Conservation (phyloP, 2,329 filamentous ascomycete species). For the Tolypocladium album region DNA sequence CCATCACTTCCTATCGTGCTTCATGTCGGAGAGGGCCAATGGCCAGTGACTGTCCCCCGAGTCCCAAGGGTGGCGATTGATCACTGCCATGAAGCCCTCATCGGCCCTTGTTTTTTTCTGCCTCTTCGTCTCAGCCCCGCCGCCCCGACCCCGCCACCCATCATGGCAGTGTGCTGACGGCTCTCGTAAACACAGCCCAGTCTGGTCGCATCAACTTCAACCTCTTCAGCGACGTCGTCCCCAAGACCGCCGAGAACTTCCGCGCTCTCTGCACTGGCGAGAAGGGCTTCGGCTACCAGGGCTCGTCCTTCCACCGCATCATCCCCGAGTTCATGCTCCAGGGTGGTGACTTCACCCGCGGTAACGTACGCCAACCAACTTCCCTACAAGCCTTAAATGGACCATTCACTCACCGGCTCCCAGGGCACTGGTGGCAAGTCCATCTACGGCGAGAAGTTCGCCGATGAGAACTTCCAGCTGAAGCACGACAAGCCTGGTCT, state of each 20-base stretch:
- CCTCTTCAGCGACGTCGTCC: constrained; percentile 76
- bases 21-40: not conserved
- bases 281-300: constrained; percentile 74
- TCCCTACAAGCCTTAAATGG: not conserved
- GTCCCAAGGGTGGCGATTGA: not conserved
- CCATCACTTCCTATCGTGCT: not conserved
- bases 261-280: constrained; percentile 69
- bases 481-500: constrained; percentile 68
- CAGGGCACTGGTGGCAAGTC: constrained; percentile 86
- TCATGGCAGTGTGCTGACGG: constrained; percentile 1
- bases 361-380: constrained; percentile 55
- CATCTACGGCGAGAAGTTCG: constrained; percentile 92
- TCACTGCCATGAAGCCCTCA: not conserved
- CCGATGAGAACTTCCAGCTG: constrained; percentile 79
- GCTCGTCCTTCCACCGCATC: constrained; percentile 83
- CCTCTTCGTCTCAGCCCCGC: not conserved
- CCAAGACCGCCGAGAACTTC: constrained; percentile 84
- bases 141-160: not conserved
- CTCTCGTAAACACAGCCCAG: constrained; percentile 41
- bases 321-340: constrained; percentile 93
- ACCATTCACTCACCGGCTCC: constrained; percentile 5
- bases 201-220: constrained; percentile 76
- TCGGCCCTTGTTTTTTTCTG: not conserved
- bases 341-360: constrained; percentile 89
- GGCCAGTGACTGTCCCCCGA: not conserved